Percentiles rank a stretch among this genome's conserved stretches.
Evolutionary conservation across 306 rosid species (phyloP).

Genomic region (Dalbergia cultrata): DNA sequence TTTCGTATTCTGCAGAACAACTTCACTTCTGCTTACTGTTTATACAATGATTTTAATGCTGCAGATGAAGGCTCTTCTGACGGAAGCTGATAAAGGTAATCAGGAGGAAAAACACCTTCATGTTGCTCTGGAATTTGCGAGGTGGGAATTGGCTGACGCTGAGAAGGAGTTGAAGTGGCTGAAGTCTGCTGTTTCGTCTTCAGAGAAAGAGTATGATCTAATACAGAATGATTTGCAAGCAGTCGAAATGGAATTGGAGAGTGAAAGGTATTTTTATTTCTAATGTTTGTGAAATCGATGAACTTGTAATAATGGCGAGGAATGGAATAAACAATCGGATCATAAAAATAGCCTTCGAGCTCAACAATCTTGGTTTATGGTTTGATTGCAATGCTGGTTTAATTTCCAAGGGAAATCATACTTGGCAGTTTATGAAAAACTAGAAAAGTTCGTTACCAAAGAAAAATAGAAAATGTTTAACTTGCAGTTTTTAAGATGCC

Average conservation of each 20-base stretch:
- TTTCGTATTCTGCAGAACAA: conserved; percentile 8
- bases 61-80: conserved; percentile 71
- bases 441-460: neutral
- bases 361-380: conserved; percentile 28
- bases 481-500: neutral
- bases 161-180: conserved; percentile 93
- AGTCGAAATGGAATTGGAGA: conserved; percentile 68
- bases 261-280: conserved; percentile 71
- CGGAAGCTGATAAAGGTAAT: conserved; percentile 69
- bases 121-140: conserved; percentile 68
- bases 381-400: conserved; percentile 10
- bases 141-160: conserved; percentile 87
- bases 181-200: conserved; percentile 70
- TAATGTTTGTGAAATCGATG: conserved; percentile 21
- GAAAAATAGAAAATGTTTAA: neutral
- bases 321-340: conserved; percentile 20
- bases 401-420: conserved; percentile 8
- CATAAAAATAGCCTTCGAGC: conserved; percentile 5
- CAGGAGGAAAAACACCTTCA: conserved; percentile 80
- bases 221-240: conserved; percentile 71
- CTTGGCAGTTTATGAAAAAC: neutral
- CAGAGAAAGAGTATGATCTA: conserved; percentile 85
- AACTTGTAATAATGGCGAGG: conserved; percentile 3
- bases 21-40: conserved; percentile 33
- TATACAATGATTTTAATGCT: conserved; percentile 47